A percentile compares a stretch with the other conserved stretches of the same genome.
Conservation (phyloP, 305 asterid genomes). For the Withania somnifera region DNA sequence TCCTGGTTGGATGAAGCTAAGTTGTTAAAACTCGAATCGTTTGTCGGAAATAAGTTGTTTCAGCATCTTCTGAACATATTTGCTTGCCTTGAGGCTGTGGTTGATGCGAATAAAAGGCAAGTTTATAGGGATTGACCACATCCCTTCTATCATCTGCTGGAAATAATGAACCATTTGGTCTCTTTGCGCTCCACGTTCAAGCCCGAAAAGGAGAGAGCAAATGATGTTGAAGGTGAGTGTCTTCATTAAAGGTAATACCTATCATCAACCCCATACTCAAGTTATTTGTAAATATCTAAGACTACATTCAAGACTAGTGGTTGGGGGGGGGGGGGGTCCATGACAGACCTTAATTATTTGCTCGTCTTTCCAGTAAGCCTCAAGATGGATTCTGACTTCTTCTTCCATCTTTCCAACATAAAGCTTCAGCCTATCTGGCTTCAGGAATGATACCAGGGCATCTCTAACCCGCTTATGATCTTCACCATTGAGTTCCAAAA, state of each 20-base stretch:
- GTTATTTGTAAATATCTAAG: neutral
- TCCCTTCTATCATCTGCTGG: constrained; percentile 43
- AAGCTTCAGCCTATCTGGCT: constrained; percentile 24
- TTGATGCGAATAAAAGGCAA: constrained; percentile 55
- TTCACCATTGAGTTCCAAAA: constrained; percentile 48
- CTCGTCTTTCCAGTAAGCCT: constrained; percentile 28
- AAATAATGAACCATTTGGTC: constrained; percentile 32
- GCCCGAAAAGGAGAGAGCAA: constrained; percentile 58
- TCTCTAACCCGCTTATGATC: constrained; percentile 55
- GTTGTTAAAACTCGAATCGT: constrained; percentile 24
- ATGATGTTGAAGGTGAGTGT: constrained; percentile 63
- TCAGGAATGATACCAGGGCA: constrained; percentile 48
- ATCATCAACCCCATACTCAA: neutral
- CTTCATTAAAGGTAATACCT: constrained; percentile 70
- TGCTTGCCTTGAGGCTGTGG: constrained; percentile 54
- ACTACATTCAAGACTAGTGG: neutral
- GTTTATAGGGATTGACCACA: constrained; percentile 60
- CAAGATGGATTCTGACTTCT: constrained; percentile 22
- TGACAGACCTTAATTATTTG: constrained; percentile 32
- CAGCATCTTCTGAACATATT: constrained; percentile 29
- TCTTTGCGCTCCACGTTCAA: constrained; percentile 39
- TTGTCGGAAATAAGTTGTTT: constrained; percentile 40
- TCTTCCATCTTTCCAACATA: constrained; percentile 26
- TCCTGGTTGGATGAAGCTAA: constrained; percentile 49
- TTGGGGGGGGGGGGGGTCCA: neutral